These are phyloP conservation scores for Adansonia rubrostipa DNA, from an alignment of 441 rosid species.

Conservation along the genomic window DNA sequence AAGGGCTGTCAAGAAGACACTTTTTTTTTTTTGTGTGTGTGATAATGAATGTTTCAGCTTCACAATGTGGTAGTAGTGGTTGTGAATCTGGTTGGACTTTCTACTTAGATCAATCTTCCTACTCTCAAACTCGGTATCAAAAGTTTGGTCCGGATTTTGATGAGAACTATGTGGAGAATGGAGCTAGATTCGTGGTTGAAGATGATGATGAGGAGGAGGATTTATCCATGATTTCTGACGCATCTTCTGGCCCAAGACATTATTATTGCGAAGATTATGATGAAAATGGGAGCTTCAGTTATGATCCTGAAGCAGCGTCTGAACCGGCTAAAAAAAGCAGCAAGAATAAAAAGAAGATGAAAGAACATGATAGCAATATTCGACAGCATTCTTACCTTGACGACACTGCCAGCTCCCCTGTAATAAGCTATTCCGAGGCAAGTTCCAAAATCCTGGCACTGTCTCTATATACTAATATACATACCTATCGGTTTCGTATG, in stretches of 20 bases:
- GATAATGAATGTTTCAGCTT: constrained; percentile 58
- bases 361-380: constrained; percentile 30
- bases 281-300: constrained; percentile 30
- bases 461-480: background rate
- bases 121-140: constrained; percentile 36
- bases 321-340: constrained; percentile 29
- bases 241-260: constrained; percentile 70
- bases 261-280: constrained; percentile 37
- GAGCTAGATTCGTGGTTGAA: constrained; percentile 23
- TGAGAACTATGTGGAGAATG: constrained; percentile 23
- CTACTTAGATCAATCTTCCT: constrained; percentile 70
- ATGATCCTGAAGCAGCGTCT: constrained; percentile 26
- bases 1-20: background rate
- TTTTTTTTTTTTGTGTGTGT: background rate
- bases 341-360: constrained; percentile 41
- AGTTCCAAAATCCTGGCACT: constrained; percentile 27
- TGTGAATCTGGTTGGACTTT: constrained; percentile 91
- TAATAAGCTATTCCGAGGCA: constrained; percentile 45
- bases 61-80: constrained; percentile 61
- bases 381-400: constrained; percentile 51
- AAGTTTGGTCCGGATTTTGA: constrained; percentile 28
- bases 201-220: constrained; percentile 57
- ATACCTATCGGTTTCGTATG: background rate
- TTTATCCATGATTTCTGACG: constrained; percentile 79
- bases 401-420: constrained; percentile 74